Base-by-base conservation (phyloP, 495 filamentous ascomycete genomes). In the Hypomontagnella submonticulosa region DNA sequence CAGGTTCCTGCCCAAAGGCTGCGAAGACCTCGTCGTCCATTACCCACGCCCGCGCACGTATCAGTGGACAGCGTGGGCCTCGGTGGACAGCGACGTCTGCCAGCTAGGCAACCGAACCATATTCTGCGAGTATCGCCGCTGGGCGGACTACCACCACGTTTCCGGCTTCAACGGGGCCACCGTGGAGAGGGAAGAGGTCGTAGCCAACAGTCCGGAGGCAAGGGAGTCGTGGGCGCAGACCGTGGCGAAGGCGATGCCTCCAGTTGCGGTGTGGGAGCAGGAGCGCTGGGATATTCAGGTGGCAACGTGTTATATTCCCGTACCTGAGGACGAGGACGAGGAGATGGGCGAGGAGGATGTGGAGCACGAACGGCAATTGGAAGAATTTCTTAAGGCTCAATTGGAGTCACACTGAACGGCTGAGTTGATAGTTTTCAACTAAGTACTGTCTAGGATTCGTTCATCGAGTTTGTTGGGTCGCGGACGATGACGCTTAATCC, bases 231-330 rank as follows among this genome's bases (percentile, higher is more conserved):
- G 71, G 71, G 12, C 23, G 12, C 13, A 54, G n/a, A 43, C 56
- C 0, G 27, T 70, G 37, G 69, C 59, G 3, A 47, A 57, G 38
- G 63, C 61, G 37, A 73, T 63, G 71, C 71, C 71, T 23, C 69
- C 69, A 4, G 66, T 66, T 47, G 66, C 52, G 27, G 62, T 59
- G 23, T 73, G 69, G 71, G 59, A 52, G 34, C 66, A 71, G 49
- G 69, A 73, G 63, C 71, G 69, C 55, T 73, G 68, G 71, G 62
- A 71, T 37, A 54, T 74, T 32, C 18, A n/a, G 32, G 0, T 0
- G 10, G 30, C 38, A 7, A 62, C 62, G 32, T 33, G 54, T 46
- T 69, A 3, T 27, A 27, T 27, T 6, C 23, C 23, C 23, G n/a
- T n/a, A n/a, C 23, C 23, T 27, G 23, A 27, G 23, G 23, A 27